Base-by-base conservation (phyloP, 768 basidiomycete species). In the Pleurotus sapidus region DNA sequence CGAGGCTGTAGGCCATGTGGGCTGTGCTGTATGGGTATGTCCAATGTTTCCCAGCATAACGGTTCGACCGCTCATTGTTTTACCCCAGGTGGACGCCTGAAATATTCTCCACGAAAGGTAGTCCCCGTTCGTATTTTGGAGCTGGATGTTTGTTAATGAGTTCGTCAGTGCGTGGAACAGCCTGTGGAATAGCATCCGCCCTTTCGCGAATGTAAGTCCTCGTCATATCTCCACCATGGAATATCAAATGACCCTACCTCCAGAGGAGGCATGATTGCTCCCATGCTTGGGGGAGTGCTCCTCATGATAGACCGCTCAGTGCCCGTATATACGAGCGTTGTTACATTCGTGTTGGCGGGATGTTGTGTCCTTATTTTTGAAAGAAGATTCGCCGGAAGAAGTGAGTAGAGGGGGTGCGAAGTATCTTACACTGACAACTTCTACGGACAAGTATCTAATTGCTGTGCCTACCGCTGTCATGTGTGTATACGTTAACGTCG, bases 231-330 rank as follows among this genome's bases (percentile, higher is more conserved):
- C 38, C 51, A 37, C 17, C 1, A 18, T 12, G 45, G 38, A 7
- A 38, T 45, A 40, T 40, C 55, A n/a, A 59, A 48, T 57, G 12
- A 63, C 34, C 18, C 38, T 42, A 49, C 64, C 9, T 62, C 4
- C 72, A 94, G 92, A 69, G 90, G 92, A 6, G 93, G 93, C 4
- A 93, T 95, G 87, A 86, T 91, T 27, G 93, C 91, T 0, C 93
- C 93, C 0, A 77, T 94, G 37, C 69, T 90, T 4, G 93, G 93
- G 0, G 93, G 93, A 0, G 67, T 74, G 18, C 79, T 95, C 4
- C 77, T 95, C 37, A 79, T 82, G 68, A 73, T 93, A 46, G 74
- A 86, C 65, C 76, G 80, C 6, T 79, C 88, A 0, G 75, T 92
- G 53, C 92, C 92, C 0, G 89, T 94, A 23, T 92, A 91, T 61